Conservation (phyloP, 495 filamentous ascomycete genomes). For the Schizothecium vesticola region DNA sequence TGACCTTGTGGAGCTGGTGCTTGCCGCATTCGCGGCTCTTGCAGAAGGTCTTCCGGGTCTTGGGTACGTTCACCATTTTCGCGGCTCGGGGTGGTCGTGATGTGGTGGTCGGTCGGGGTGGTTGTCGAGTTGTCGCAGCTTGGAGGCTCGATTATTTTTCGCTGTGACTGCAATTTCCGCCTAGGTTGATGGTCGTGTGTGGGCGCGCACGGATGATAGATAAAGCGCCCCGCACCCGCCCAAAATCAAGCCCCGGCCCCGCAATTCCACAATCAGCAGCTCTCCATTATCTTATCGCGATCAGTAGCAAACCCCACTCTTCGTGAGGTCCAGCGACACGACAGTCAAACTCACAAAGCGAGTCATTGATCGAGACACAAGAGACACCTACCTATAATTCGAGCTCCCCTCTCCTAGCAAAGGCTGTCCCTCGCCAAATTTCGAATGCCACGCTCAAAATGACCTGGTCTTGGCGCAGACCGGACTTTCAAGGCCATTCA, state of each 20-base stretch:
- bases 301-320: neutral
- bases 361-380: neutral
- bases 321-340: neutral
- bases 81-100: slow-evolving; percentile 28
- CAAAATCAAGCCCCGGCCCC: neutral
- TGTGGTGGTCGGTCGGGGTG: slow-evolving; percentile 22
- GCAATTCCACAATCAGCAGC: neutral
- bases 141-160: slow-evolving; percentile 21
- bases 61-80: slow-evolving; percentile 43
- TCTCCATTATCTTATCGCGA: slow-evolving; percentile 1
- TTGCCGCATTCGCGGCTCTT: slow-evolving; percentile 91
- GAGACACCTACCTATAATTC: neutral
- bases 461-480: neutral
- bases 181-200: slow-evolving; percentile 22
- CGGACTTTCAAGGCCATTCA: neutral
- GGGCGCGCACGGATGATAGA: slow-evolving; percentile 24
- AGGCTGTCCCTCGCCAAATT: neutral
- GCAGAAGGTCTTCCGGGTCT: slow-evolving; percentile 60
- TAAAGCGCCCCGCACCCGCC: slow-evolving; percentile 21
- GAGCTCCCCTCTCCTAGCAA: neutral
- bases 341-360: neutral
- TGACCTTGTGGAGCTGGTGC: slow-evolving; percentile 91
- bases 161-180: slow-evolving; percentile 27
- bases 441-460: neutral
- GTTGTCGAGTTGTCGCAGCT: slow-evolving; percentile 20